Percentiles rank a stretch among this genome's conserved stretches.
These are phyloP conservation scores for Trametopsis cervina DNA, from an alignment of 768 basidiomycete species.

Conservation along the genomic window DNA sequence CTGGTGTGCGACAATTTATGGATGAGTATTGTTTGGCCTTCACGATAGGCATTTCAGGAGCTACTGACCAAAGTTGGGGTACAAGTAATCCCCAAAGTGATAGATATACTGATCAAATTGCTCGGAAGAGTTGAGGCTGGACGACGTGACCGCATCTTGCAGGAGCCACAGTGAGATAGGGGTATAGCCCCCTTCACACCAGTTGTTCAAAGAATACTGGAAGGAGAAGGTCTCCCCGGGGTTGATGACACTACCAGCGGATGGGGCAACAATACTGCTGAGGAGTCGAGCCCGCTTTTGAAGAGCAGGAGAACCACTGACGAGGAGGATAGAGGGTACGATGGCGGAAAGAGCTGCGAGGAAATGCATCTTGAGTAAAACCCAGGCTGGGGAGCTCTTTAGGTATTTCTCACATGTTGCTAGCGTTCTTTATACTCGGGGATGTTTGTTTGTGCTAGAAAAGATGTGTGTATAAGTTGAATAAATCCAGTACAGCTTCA, in stretches of 20 bases:
- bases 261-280: not conserved
- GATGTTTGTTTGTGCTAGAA: too few species aligned
- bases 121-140: constrained; percentile 1
- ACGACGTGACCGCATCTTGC: not conserved
- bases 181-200: not conserved
- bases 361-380: not conserved
- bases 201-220: not conserved
- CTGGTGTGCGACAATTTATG: not conserved
- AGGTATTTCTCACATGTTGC: too few species aligned
- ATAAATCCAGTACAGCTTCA: too few species aligned
- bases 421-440: too few species aligned
- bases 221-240: not conserved
- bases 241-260: not conserved
- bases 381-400: too few species aligned
- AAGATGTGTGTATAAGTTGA: too few species aligned
- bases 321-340: not conserved
- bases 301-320: not conserved
- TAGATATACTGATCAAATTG: not conserved
- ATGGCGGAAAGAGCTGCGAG: not conserved
- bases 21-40: not conserved
- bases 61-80: not conserved
- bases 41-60: not conserved
- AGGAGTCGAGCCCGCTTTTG: not conserved
- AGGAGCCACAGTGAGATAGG: not conserved
- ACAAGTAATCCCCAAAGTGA: constrained; percentile 1